phyloP scores from a whole-genome alignment of 352 stramenopile species.

The Thalassiosira hispida region DNA sequence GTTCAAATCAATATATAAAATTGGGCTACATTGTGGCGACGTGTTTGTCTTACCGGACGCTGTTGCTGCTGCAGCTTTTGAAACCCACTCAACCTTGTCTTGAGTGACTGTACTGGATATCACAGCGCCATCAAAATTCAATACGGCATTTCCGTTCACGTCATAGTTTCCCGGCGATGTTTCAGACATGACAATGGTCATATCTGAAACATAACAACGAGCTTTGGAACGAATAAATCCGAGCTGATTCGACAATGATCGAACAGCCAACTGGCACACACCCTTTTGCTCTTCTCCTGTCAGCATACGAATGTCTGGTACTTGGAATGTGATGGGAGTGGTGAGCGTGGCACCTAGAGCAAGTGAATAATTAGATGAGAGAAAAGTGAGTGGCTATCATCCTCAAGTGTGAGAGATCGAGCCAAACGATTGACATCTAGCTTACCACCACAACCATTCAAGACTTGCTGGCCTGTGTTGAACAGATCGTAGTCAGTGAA shows the following conservation, averaged over 20 bases:
- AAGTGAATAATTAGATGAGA: too few species aligned
- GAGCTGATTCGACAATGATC: conserved; percentile 28
- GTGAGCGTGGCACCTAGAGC: conserved; percentile 15
- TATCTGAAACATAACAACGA: conserved; percentile 47
- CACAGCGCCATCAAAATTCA: conserved; percentile 22
- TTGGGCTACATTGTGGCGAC: too few species aligned
- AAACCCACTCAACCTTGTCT: conserved; percentile 23
- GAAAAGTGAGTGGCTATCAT: too few species aligned
- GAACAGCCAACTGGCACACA: conserved; percentile 46
- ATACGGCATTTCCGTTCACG: too few species aligned
- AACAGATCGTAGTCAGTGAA: conserved; percentile 40
- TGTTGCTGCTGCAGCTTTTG: conserved; percentile 26
- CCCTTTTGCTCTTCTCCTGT: conserved; percentile 58
- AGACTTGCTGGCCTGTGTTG: conserved; percentile 5
- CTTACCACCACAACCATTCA: conserved; percentile 35
- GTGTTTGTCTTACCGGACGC: conserved; percentile 10
- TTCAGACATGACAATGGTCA: conserved; percentile 35
- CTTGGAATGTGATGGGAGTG: conserved; percentile 35
- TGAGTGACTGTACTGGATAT: not conserved
- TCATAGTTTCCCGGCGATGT: conserved; percentile 35
- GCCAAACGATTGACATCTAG: too few species aligned
- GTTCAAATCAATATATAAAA: too few species aligned
- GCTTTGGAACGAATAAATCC: conserved; percentile 24
- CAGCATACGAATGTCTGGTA: conserved; percentile 35
- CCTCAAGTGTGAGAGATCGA: too few species aligned